These are phyloP conservation scores for Nicotiana obtusifolia DNA, from an alignment of 257 asterid species.

Conservation along the genomic window DNA sequence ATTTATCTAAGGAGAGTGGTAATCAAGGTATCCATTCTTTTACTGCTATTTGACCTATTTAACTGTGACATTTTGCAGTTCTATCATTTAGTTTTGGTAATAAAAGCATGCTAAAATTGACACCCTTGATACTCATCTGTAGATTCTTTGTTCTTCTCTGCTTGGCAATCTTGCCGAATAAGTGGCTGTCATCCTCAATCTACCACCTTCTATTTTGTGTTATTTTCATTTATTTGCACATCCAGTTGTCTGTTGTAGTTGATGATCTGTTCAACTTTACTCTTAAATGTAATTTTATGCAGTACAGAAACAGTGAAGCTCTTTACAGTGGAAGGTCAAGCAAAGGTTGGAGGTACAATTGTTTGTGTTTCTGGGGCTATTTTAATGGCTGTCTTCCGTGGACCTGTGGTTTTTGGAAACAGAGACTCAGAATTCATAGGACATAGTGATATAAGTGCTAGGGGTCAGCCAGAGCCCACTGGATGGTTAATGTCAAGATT, in stretches of 20 bases:
- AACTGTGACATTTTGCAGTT: background rate
- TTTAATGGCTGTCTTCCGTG: slow-evolving; percentile 80
- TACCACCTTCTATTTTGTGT: background rate
- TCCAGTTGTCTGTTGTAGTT: background rate
- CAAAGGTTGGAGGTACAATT: slow-evolving; percentile 87
- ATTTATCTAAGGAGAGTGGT: background rate
- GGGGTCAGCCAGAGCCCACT: slow-evolving; percentile 82
- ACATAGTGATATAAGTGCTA: slow-evolving; percentile 64
- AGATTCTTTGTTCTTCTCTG: background rate
- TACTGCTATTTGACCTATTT: background rate
- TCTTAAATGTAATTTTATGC: slow-evolving; percentile 40
- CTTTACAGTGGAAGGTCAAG: slow-evolving; percentile 71
- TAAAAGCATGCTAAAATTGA: background rate
- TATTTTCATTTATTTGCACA: background rate
- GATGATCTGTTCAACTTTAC: slow-evolving; percentile 18
- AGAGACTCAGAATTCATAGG: slow-evolving; percentile 49
- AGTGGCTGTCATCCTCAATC: background rate
- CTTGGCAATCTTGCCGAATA: background rate
- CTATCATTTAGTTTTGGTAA: background rate
- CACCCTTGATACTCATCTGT: background rate
- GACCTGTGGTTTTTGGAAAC: slow-evolving; percentile 77
- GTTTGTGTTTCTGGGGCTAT: slow-evolving; percentile 89
- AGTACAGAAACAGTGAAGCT: slow-evolving; percentile 88
- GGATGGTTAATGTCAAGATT: slow-evolving; percentile 72
- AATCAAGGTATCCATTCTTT: background rate